Base-by-base conservation (phyloP, 2,329 filamentous ascomycete species). In the Fusarium sp. region DNA sequence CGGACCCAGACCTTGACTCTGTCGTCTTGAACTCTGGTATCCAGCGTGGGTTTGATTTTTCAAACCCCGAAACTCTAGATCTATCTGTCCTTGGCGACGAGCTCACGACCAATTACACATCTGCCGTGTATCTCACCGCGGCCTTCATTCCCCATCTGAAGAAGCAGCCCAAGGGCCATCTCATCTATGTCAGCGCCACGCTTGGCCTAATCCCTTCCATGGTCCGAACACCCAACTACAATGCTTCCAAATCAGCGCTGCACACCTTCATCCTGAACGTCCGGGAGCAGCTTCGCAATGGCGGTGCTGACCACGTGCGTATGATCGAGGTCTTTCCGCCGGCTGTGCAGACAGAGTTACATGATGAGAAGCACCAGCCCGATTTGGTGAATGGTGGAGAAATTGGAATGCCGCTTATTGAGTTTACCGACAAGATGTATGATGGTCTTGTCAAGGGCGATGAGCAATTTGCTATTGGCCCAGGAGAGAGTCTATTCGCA, bases 11-110 rank as follows among this genome's bases (percentile, higher is more conserved):
- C 55, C 34, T 73, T 19, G 69, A 88, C 75, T 83, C 82, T 66
- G 72, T 90, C 24, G 74, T 89, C 54, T 76, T 89, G 49, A 89
- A 88, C 71, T 83, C 86, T 0, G 86, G 86, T 10, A 79, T 86
- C 30, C 86, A 89, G 71, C 77, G 78, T 26, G 72, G 70, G 1
- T 74, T 85, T 70, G 38, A 77, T 71, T 54, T 74, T 63, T 32
- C 62, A 7, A 53, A 53, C 21, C 71, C 71, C 6, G 65, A 69
- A 44, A 54, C 56, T 19, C 62, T 79, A 24, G 70, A 75, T 7
- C 55, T 80, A 36, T 72, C 38, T n/a, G 63, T 63, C 7, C 72
- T 78, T 42, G 67, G 74, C 12, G 46, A 67, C 1, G 68, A 75
- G 34, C 44, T 76, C 7, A 71, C 62, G 15, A 71, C 66, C 17